These are phyloP conservation scores for Pulveroboletus ravenelii DNA, from an alignment of 768 basidiomycete species.

Conservation along the genomic window DNA sequence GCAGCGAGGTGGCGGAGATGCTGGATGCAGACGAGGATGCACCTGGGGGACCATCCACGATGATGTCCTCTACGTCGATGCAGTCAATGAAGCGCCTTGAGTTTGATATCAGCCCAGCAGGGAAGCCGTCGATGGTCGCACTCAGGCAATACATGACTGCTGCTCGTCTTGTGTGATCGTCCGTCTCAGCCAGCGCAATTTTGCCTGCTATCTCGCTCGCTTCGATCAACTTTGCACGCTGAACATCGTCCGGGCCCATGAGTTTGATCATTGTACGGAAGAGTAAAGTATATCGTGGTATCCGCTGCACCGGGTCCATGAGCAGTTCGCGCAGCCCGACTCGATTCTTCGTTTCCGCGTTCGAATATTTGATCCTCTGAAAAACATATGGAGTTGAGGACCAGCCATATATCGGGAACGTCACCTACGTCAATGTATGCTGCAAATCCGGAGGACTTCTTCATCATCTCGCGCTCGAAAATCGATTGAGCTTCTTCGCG, in stretches of 20 bases:
- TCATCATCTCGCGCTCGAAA: conserved; percentile 78
- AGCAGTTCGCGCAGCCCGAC: conserved; percentile 86
- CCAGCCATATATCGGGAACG: conserved; percentile 5
- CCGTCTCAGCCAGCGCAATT: conserved; percentile 88
- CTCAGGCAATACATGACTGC: conserved; percentile 83
- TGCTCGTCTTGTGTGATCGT: conserved; percentile 86
- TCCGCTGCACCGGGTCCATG: conserved; percentile 95
- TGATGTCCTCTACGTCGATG: conserved; percentile 85
- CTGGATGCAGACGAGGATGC: conserved; percentile 42
- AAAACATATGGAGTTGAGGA: conserved; percentile 1
- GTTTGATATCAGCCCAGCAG: conserved; percentile 84
- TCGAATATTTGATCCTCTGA: conserved; percentile 84
- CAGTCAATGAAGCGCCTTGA: conserved; percentile 86
- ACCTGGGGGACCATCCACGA: conserved; percentile 42
- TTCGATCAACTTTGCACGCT: conserved; percentile 73
- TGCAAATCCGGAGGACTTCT: conserved; percentile 75
- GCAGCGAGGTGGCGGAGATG: conserved; percentile 47
- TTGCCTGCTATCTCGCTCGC: conserved; percentile 85
- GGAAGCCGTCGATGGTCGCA: conserved; percentile 85
- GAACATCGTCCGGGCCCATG: conserved; percentile 74
- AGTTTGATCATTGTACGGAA: conserved; percentile 91
- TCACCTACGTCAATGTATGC: conserved; percentile 80
- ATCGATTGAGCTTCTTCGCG: conserved; percentile 89
- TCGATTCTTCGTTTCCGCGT: conserved; percentile 68
- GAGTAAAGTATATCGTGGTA: conserved; percentile 90